A percentile compares a stretch with the other conserved stretches of the same genome.
Evolutionary conservation across 1,284 basidiomycete genomes (phyloP).

Genomic region (Ceratorhiza oryzae-sativae): DNA sequence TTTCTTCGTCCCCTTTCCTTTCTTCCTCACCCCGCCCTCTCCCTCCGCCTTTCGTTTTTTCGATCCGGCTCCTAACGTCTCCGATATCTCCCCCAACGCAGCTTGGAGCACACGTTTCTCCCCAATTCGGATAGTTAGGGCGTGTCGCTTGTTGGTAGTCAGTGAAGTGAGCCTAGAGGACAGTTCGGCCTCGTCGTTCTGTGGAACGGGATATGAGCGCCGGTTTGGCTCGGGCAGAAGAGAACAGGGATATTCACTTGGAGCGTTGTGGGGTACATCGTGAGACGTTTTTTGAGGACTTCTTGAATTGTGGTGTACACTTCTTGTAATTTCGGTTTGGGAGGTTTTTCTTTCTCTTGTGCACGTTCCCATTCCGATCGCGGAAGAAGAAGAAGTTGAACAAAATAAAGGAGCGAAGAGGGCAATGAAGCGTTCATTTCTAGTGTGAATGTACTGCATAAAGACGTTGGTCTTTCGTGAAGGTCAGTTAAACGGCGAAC

Average conservation of each 20-base stretch:
- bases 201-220: too few species aligned
- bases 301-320: conserved; percentile 54
- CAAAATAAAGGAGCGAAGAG: conserved; percentile 71
- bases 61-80: background rate
- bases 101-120: conserved; percentile 75
- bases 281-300: conserved; percentile 61
- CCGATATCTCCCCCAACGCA: conserved; percentile 47
- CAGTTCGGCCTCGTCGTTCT: conserved; percentile 63
- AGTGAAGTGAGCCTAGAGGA: background rate
- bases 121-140: conserved; percentile 77
- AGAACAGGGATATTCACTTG: conserved; percentile 56
- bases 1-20: background rate
- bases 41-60: conserved; percentile 34
- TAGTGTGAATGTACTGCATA: conserved; percentile 65
- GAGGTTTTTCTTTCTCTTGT: conserved; percentile 74
- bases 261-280: conserved; percentile 64
- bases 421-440: conserved; percentile 66
- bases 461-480: background rate
- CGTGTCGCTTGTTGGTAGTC: conserved; percentile 63
- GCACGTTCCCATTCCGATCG: conserved; percentile 70
- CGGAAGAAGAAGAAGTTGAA: conserved; percentile 70
- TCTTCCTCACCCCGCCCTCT: conserved; percentile 26
- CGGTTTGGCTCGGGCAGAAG: background rate
- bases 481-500: conserved; percentile 2
- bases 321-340: conserved; percentile 67